Percentiles rank a stretch among this genome's conserved stretches.
phyloP scores from a whole-genome alignment of 441 rosid genomes.

The Biscutella laevigata region DNA sequence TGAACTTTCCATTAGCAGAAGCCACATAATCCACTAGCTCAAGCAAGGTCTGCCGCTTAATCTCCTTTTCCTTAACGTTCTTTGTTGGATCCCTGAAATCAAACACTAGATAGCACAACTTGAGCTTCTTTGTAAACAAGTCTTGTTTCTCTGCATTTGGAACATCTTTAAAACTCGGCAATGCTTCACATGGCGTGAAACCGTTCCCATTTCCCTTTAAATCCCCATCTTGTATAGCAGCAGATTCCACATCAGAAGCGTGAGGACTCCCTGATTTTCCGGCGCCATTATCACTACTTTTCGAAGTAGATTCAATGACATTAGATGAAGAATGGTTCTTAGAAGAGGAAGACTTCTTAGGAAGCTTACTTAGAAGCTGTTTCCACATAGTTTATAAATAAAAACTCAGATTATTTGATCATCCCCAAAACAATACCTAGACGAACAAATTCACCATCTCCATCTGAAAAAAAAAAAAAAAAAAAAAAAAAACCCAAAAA shows the following conservation, averaged over 20 bases:
- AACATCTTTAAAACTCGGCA: constrained; percentile 56
- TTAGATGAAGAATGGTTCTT: constrained; percentile 22
- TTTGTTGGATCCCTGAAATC: constrained; percentile 58
- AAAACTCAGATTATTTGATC: constrained; percentile 15
- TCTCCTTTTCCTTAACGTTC: constrained; percentile 61
- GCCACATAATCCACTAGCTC: constrained; percentile 63
- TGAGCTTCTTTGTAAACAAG: constrained; percentile 45
- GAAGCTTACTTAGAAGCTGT: constrained; percentile 77
- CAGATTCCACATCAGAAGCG: constrained; percentile 16
- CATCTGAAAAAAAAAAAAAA: not conserved
- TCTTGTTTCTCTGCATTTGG: constrained; percentile 53
- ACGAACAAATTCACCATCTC: constrained; percentile 8
- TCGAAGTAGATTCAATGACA: too few species aligned
- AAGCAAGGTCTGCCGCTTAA: constrained; percentile 56
- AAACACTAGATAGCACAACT: constrained; percentile 45
- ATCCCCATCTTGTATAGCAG: constrained; percentile 34
- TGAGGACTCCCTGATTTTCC: constrained; percentile 20
- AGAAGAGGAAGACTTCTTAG: constrained; percentile 40
- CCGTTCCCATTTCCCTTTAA: constrained; percentile 26
- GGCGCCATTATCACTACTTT: constrained; percentile 13
- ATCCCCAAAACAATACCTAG: constrained; percentile 8
- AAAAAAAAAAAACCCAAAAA: too few species aligned
- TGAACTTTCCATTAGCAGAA: constrained; percentile 51
- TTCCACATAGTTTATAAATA: constrained; percentile 42
- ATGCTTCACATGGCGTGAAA: constrained; percentile 45